These are phyloP conservation scores for Miscanthus lutarioriparius DNA, from an alignment of 176 grass and related monocot species.

Conservation along the genomic window DNA sequence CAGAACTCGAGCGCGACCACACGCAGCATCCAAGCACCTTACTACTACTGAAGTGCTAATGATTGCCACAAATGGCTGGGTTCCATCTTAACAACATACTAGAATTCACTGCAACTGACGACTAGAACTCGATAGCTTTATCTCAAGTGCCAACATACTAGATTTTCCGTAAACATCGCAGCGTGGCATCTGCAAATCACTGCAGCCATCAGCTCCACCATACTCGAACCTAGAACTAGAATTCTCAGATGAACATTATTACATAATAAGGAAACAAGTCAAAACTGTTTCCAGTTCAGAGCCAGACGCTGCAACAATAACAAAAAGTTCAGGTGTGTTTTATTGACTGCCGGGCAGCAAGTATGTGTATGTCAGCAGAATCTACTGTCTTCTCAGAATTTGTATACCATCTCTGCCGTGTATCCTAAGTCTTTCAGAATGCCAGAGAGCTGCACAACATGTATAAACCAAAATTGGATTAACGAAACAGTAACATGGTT, in stretches of 20 bases:
- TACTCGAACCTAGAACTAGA: neutral
- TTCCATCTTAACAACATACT: neutral
- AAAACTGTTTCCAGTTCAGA: conserved; percentile 17
- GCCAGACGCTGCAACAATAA: neutral
- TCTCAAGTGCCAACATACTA: neutral
- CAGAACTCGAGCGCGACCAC: neutral
- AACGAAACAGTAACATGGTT: neutral
- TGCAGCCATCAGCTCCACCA: neutral
- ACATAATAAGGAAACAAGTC: neutral
- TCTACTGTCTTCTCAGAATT: conserved; percentile 64
- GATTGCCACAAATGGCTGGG: neutral
- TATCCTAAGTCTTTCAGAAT: conserved; percentile 90
- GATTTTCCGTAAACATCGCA: neutral
- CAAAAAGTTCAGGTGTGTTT: conserved; percentile 6
- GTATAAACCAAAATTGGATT: conserved; percentile 1
- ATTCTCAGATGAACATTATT: conserved; percentile 4
- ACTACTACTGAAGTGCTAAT: neutral
- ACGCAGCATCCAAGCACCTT: neutral
- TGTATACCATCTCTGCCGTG: conserved; percentile 84
- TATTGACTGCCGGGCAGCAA: conserved; percentile 29
- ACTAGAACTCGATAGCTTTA: neutral
- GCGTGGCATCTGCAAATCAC: neutral
- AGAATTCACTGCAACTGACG: neutral
- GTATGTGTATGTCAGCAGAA: conserved; percentile 36
- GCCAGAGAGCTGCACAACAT: conserved; percentile 54